Evolutionary conservation across 495 filamentous ascomycete genomes (phyloP), one percentile per base, ranked within the genome.

Genomic region (Aspergillus sclerotioniger): DNA sequence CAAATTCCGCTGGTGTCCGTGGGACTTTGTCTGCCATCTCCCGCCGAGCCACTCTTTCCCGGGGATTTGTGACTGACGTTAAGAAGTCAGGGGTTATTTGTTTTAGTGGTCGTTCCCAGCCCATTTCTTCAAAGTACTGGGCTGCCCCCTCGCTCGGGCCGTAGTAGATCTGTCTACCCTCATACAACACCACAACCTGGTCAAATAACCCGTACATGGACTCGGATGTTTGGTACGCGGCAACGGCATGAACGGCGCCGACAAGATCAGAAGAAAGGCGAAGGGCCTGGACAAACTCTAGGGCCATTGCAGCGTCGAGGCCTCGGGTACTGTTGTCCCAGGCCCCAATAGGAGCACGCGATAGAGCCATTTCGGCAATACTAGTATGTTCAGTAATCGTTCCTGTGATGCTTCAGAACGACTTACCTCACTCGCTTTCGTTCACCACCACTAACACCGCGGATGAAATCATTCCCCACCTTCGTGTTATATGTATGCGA

Each of bases 281-380:
- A 29, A 94, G 80, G 0, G 87, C 89, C 67, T 90, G 90, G 58
- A 80, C 71, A 39, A 74, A 78, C 35, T 91, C 88, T 31, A 95
- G 80, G 0, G 91, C 91, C 3, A 90, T 95, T 3, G 85, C 88
- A 6, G 89, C 87, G 64, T 96, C 91, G 12, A 96, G 77, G 33
- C 91, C 91, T 48, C 91, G 84, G 3, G 91, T 93, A 48, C 80
- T 85, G 73, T 96, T 94, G 67, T 95, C 91, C 89, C 90, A 94
- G 3, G 84, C 88, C 37, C 84, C 75, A 21, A 96, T 79, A 41
- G 84, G 84, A 8, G 84, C 87, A 51, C 88, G 86, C 2, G 87
- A 89, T 47, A 88, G 79, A 77, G 93, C 84, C 69, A 82, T 81
- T 61, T 85, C 75, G 6, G 74, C 74, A 31, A 80, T 79, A 41